Evolutionary conservation across 257 asterid species (phyloP).

Genomic region (Eucommia ulmoides): DNA sequence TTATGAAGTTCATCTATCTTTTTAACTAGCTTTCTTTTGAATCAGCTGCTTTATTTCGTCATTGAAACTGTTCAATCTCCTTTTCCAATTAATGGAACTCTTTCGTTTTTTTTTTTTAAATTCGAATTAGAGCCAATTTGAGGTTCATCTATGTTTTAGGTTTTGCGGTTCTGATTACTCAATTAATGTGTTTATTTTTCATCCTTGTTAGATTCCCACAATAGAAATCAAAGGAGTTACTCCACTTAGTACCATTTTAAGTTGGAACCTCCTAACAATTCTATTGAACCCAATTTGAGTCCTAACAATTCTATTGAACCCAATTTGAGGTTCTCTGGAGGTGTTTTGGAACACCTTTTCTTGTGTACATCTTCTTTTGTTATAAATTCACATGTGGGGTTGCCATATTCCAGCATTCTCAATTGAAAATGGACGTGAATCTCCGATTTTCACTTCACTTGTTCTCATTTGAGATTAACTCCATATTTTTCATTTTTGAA

Average conservation of each 20-base stretch:
- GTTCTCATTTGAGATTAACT: not conserved
- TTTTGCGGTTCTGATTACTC: not conserved
- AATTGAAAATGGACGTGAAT: not conserved
- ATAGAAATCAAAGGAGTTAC: no score
- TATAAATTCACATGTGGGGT: no score
- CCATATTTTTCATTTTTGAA: not conserved
- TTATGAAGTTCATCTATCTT: not conserved
- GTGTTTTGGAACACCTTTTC: no score
- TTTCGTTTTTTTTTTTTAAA: not conserved
- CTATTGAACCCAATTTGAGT: no score
- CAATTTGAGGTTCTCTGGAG: no score
- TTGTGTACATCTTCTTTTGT: no score
- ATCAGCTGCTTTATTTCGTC: slow-evolving; percentile 1
- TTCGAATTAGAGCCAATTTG: not conserved
- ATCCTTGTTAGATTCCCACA: no score
- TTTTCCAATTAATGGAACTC: not conserved
- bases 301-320: no score
- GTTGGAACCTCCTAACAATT: no score
- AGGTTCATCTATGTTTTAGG: not conserved
- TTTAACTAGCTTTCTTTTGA: slow-evolving; percentile 5
- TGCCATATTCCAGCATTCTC: no score
- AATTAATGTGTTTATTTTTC: no score
- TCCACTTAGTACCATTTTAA: no score
- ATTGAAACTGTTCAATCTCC: not conserved
- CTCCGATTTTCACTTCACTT: not conserved